Conservation (phyloP, 2,329 filamentous ascomycete genomes). For the Beauveria pseudobassiana region DNA sequence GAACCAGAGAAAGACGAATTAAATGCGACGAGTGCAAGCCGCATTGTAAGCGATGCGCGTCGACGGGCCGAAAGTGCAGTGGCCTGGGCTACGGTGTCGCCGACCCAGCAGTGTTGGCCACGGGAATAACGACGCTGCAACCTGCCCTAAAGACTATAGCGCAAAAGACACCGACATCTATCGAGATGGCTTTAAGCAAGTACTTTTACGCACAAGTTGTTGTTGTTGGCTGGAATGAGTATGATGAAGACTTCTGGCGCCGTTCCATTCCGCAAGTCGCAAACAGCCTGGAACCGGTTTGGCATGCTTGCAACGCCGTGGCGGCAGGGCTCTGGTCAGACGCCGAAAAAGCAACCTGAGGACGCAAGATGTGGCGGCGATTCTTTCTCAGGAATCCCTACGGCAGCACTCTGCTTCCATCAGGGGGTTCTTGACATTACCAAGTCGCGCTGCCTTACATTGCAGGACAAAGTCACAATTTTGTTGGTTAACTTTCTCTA, state of each 20-base stretch:
- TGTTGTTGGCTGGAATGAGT: background rate
- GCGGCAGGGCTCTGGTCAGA: background rate
- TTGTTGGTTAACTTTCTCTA: background rate
- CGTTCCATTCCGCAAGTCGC: background rate
- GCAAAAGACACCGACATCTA: background rate
- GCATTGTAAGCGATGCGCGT: background rate
- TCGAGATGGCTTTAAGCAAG: background rate
- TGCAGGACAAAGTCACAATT: background rate
- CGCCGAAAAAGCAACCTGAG: background rate
- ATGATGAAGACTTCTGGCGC: background rate
- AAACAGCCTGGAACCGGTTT: background rate
- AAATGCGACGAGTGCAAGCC: background rate
- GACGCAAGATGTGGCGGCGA: background rate
- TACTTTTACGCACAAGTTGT: background rate
- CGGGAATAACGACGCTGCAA: background rate
- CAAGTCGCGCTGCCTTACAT: background rate
- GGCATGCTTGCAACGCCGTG: background rate
- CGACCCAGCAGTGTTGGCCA: background rate
- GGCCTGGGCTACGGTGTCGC: background rate
- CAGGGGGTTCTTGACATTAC: background rate
- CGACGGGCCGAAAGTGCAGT: background rate
- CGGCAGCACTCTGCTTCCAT: background rate
- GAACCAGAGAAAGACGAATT: background rate
- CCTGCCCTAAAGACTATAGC: background rate
- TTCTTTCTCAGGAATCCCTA: background rate